phyloP scores from a whole-genome alignment of 2,329 filamentous ascomycete species.

The Diplodia sapinea region DNA sequence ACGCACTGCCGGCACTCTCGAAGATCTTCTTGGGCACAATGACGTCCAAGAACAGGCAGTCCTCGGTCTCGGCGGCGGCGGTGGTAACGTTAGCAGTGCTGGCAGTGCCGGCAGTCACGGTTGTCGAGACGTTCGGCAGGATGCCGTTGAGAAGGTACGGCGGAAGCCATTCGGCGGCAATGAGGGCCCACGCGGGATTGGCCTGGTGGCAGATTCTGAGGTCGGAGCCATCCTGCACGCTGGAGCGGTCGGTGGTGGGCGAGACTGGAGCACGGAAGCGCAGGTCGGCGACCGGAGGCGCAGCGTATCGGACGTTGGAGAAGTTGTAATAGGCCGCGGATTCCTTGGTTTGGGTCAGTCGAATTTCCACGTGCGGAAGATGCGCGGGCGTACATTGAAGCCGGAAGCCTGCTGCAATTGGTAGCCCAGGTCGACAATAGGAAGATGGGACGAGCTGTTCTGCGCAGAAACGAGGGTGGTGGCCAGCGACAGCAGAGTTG shows the following conservation, averaged over 20 bases:
- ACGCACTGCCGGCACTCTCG: slow-evolving; percentile 35
- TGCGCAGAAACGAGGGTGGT: neutral
- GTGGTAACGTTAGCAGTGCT: neutral
- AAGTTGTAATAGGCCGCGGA: slow-evolving; percentile 59
- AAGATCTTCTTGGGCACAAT: slow-evolving; percentile 46
- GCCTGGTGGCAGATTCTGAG: slow-evolving; percentile 29
- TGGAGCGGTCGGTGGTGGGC: slow-evolving; percentile 52
- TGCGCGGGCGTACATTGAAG: slow-evolving; percentile 13
- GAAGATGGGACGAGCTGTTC: neutral
- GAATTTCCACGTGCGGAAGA: too few species aligned
- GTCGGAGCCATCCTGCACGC: slow-evolving; percentile 54
- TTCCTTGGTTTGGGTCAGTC: slow-evolving; percentile 32
- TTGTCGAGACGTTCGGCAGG: slow-evolving; percentile 39
- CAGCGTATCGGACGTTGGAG: slow-evolving; percentile 63
- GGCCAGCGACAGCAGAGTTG: slow-evolving; percentile 8
- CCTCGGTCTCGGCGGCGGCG: slow-evolving; percentile 36
- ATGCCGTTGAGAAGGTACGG: slow-evolving; percentile 47
- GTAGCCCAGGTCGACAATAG: slow-evolving; percentile 29
- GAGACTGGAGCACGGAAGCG: slow-evolving; percentile 58
- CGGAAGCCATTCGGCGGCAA: slow-evolving; percentile 4
- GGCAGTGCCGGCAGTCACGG: neutral
- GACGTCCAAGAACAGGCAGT: slow-evolving; percentile 51
- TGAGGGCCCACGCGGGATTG: neutral
- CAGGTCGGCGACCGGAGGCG: slow-evolving; percentile 58
- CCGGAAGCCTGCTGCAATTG: slow-evolving; percentile 18